phyloP scores from a whole-genome alignment of 371 early-diverging fungal species.

The Circinella minor region DNA sequence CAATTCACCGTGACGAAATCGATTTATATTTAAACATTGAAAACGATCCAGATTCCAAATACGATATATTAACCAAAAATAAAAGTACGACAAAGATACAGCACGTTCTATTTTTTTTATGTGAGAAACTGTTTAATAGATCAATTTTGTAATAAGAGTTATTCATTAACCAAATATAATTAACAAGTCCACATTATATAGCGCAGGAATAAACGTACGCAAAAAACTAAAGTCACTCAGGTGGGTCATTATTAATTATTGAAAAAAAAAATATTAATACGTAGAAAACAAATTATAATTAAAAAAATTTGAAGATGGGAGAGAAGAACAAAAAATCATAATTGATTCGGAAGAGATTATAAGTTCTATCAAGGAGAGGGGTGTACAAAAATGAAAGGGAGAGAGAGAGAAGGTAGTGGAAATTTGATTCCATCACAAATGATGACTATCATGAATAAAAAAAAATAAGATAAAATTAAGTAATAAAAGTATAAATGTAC shows the following conservation, averaged over 20 bases:
- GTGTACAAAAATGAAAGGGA: neutral
- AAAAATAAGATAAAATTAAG: neutral
- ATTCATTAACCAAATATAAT: no score
- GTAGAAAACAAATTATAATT: neutral
- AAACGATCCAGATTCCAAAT: conserved; percentile 45
- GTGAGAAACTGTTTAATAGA: no score
- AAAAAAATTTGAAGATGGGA: neutral
- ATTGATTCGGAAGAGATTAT: neutral
- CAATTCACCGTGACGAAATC: conserved; percentile 50
- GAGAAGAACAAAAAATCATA: neutral
- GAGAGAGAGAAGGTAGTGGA: neutral
- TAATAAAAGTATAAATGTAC: neutral
- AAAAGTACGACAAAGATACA: conserved; percentile 43
- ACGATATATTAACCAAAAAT: conserved; percentile 43
- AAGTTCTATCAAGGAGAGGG: neutral
- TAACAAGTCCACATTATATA: no score
- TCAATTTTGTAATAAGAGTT: no score
- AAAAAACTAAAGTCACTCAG: conserved; percentile 46
- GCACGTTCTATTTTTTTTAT: conserved; percentile 36
- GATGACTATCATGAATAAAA: neutral
- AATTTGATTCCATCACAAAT: neutral
- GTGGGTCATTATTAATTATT: neutral
- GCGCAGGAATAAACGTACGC: conserved; percentile 17
- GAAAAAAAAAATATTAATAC: neutral
- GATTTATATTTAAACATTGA: conserved; percentile 35